Evolutionary conservation across 495 filamentous ascomycete genomes (phyloP).

Genomic region (Aspergillus diversus): DNA sequence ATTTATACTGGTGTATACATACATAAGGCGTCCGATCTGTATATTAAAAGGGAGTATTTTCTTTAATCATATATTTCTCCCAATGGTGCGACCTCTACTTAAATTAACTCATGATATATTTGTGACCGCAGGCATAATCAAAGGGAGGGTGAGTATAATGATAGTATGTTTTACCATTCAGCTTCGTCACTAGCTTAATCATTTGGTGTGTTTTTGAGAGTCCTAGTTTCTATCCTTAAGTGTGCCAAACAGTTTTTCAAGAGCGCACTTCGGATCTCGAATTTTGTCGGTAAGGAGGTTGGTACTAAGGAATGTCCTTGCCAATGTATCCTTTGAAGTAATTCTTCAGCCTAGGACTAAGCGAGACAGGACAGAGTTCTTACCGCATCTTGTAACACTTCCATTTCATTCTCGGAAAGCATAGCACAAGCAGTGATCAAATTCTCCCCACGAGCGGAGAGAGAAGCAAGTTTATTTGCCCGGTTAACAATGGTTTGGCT

Average conservation of each 20-base stretch:
- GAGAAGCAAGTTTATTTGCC: slow-evolving; percentile 72
- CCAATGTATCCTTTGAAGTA: slow-evolving; percentile 34
- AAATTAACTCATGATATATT: too few relatives aligned
- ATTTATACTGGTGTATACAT: slow-evolving; percentile 28
- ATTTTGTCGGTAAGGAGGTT: slow-evolving; percentile 28
- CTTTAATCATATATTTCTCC: slow-evolving; percentile 31
- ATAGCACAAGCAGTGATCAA: slow-evolving; percentile 69
- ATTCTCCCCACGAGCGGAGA: slow-evolving; percentile 75
- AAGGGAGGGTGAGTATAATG: too few relatives aligned
- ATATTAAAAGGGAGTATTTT: slow-evolving; percentile 28
- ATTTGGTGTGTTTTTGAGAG: too few relatives aligned
- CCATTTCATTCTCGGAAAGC: slow-evolving; percentile 61
- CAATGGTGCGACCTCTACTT: slow-evolving; percentile 22
- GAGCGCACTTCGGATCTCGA: slow-evolving; percentile 18
- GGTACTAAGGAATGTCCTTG: slow-evolving; percentile 38
- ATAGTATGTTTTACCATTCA: too few relatives aligned
- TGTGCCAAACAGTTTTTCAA: slow-evolving; percentile 30
- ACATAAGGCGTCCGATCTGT: slow-evolving; percentile 40
- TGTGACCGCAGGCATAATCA: too few relatives aligned
- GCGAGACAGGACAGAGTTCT: slow-evolving; percentile 3
- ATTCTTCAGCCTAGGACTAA: slow-evolving; percentile 9
- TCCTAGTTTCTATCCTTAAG: background rate
- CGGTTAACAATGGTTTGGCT: slow-evolving; percentile 70
- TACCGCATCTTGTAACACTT: slow-evolving; percentile 67
- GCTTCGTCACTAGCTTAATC: too few relatives aligned